phyloP scores from a whole-genome alignment of 2,329 filamentous ascomycete genomes.

The Colletotrichum sp. region DNA sequence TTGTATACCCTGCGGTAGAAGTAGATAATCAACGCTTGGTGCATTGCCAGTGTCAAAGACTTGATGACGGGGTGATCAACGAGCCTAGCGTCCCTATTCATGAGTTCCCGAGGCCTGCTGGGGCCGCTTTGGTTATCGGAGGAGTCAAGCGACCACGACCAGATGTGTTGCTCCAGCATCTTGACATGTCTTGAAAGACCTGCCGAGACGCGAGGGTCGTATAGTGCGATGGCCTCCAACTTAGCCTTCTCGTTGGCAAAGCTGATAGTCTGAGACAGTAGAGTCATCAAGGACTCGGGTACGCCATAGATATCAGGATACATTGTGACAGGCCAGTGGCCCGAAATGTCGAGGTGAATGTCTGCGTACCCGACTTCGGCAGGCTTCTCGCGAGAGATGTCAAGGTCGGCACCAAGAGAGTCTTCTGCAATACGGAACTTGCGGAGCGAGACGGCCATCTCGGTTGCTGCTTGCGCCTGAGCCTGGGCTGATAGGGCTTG shows the following conservation, averaged over 20 bases:
- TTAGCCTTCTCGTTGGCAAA: constrained; percentile 46
- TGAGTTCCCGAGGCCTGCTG: not conserved
- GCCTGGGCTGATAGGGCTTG: not conserved
- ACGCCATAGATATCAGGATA: constrained; percentile 51
- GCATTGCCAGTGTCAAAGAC: constrained; percentile 41
- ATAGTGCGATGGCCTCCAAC: constrained; percentile 26
- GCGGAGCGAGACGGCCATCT: constrained; percentile 19
- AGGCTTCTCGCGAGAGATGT: constrained; percentile 33
- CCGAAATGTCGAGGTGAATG: constrained; percentile 45
- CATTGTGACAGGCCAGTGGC: constrained; percentile 42
- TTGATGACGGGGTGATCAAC: constrained; percentile 26
- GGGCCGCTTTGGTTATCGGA: constrained; percentile 4
- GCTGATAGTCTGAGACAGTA: constrained; percentile 46
- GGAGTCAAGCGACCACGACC: constrained; percentile 29
- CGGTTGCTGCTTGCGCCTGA: not conserved
- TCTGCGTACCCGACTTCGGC: constrained; percentile 47
- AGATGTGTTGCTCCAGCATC: constrained; percentile 35
- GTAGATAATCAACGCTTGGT: constrained; percentile 47
- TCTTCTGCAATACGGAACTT: constrained; percentile 34
- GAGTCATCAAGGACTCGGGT: constrained; percentile 43
- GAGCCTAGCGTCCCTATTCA: not conserved
- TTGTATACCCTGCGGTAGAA: constrained; percentile 49
- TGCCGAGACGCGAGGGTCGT: constrained; percentile 27
- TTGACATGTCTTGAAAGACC: constrained; percentile 33
- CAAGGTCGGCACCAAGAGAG: constrained; percentile 23